phyloP scores from a whole-genome alignment of 2,329 filamentous ascomycete species.

The Cyphellophora attinorum region DNA sequence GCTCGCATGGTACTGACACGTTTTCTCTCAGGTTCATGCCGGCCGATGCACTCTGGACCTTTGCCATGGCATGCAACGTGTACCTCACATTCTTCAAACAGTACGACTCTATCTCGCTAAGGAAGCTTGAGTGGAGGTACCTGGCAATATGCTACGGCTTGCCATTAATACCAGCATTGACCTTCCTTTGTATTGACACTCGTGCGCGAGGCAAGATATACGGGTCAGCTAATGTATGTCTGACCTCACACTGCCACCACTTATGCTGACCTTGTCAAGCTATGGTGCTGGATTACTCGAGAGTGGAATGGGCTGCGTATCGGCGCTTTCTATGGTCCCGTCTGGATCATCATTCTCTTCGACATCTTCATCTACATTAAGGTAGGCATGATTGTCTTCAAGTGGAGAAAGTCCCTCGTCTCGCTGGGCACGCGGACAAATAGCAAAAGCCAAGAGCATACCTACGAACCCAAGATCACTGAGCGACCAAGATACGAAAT shows the following conservation, averaged over 20 bases:
- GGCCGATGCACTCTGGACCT: slow-evolving; percentile 65
- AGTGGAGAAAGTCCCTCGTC: slow-evolving; percentile 53
- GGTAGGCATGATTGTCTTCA: slow-evolving; percentile 28
- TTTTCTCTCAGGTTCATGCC: slow-evolving; percentile 58
- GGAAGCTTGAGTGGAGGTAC: slow-evolving; percentile 62
- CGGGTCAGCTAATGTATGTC: slow-evolving; percentile 54
- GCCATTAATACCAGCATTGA: slow-evolving; percentile 58
- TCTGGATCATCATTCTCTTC: slow-evolving; percentile 31
- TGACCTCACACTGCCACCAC: neutral
- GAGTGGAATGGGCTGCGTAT: slow-evolving; percentile 65
- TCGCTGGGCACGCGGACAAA: slow-evolving; percentile 4
- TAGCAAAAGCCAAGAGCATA: neutral
- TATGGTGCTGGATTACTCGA: slow-evolving; percentile 72
- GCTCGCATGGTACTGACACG: neutral
- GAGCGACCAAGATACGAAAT: neutral
- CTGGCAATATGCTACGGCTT: slow-evolving; percentile 61
- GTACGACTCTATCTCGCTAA: slow-evolving; percentile 56
- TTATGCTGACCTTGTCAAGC: slow-evolving; percentile 22
- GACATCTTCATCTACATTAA: slow-evolving; percentile 31
- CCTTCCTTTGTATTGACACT: slow-evolving; percentile 56
- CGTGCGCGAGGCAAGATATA: slow-evolving; percentile 52
- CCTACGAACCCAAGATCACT: neutral
- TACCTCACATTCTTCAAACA: slow-evolving; percentile 72
- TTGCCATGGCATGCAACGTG: slow-evolving; percentile 77
- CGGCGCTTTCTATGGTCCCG: slow-evolving; percentile 56